Evolutionary conservation across 1,284 basidiomycete species (phyloP), one percentile per base, ranked within the genome.

Genomic region (Apiotrichum laibachii): DNA sequence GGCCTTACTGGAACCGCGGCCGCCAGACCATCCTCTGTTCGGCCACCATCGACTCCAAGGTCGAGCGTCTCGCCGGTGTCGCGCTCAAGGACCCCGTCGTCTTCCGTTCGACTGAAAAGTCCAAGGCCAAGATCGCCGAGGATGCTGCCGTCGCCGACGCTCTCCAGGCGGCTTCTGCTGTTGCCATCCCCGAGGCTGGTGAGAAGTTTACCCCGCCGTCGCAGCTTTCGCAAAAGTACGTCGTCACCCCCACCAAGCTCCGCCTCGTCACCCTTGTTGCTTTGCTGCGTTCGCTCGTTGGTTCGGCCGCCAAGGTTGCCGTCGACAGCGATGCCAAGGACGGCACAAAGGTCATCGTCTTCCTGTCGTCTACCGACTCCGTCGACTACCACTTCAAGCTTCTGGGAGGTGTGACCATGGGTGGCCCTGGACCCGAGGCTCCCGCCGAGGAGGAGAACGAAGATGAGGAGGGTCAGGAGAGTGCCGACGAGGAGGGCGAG

Each of bases 301-400:
- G 87, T 4, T 53, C 61, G 12, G 66, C 62, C 7, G 71, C 74
- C 43, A 66, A 56, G 18, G 55, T 58, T 8, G 57, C 50, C 10
- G 57, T 56, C 37, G 52, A 57, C 16, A 48, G 39, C 7, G 62
- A 60, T 22, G 39, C 26, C 10, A 69, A 72, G 19, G 70, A 68
- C 5, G 77, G 80, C 0, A 76, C 70, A 47, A 82, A 83, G 66
- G 86, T 97, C 47, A 92, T 99, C 55, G 92, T 99, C 7, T 99
- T 99, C 78, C 81, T 99, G 61, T 93, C 89, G 68, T 98, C 93
- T 68, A 99, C 93, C 3, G 94, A 98, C 76, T 92, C 92, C 1
- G 96, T 99, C 37, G 95, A 99, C 76, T 98, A 93, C 72, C 92
- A 97, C 74, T 99, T 91, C 89, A 84, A 84, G 50, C 81, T 97